These are phyloP conservation scores for Parmelia sp. DNA, from an alignment of 495 filamentous ascomycete species.

Conservation along the genomic window DNA sequence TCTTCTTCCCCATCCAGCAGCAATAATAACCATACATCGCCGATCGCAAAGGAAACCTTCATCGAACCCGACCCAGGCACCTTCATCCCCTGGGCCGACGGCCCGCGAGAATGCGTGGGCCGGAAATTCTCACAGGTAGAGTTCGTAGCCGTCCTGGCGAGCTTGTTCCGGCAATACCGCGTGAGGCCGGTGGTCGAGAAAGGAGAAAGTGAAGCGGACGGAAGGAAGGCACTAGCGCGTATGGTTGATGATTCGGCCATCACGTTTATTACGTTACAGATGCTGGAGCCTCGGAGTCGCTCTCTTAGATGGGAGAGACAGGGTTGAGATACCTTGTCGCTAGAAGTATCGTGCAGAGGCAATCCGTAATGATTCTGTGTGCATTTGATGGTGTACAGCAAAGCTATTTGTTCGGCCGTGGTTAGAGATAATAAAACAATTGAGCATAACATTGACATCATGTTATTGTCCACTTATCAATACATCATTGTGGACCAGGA, in stretches of 20 bases:
- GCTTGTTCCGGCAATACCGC: slow-evolving; percentile 57
- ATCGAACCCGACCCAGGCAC: slow-evolving; percentile 57
- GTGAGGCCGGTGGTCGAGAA: slow-evolving; percentile 60
- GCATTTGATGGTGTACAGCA: background rate
- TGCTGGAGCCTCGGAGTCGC: slow-evolving; percentile 20
- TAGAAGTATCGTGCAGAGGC: background rate
- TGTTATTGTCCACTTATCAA: too few relatives aligned
- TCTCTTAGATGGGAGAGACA: slow-evolving; percentile 20
- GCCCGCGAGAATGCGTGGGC: slow-evolving; percentile 64
- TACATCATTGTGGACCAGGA: too few relatives aligned
- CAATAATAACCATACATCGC: slow-evolving; percentile 31
- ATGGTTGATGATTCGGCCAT: slow-evolving; percentile 22
- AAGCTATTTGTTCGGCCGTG: too few relatives aligned
- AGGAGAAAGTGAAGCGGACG: slow-evolving; percentile 35
- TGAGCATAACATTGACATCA: too few relatives aligned
- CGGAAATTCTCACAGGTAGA: slow-evolving; percentile 70
- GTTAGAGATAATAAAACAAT: too few relatives aligned
- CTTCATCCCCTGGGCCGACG: slow-evolving; percentile 69
- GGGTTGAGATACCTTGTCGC: background rate
- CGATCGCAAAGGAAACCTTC: slow-evolving; percentile 14
- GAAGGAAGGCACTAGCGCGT: slow-evolving; percentile 2
- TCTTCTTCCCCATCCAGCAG: background rate
- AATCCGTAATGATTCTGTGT: background rate
- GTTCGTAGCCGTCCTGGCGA: slow-evolving; percentile 58
- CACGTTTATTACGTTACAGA: slow-evolving; percentile 23